Evolutionary conservation across 768 basidiomycete species (phyloP).

Genomic region (Termitomyces heimii): DNA sequence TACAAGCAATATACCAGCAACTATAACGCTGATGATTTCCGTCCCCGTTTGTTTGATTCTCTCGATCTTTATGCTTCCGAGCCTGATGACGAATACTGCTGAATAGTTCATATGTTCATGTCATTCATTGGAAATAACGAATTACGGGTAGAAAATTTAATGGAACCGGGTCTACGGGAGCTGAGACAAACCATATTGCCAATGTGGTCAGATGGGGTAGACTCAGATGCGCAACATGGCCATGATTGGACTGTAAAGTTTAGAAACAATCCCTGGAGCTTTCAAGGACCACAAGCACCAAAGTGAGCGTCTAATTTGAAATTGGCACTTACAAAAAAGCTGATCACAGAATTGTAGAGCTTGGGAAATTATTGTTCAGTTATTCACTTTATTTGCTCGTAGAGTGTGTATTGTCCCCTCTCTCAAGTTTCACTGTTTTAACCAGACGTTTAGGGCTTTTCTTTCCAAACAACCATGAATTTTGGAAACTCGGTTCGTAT

Average conservation of each 20-base stretch:
- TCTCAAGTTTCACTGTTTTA: conserved; percentile 4
- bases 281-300: conserved; percentile 45
- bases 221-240: conserved; percentile 34
- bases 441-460: conserved; percentile 49
- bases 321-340: neutral
- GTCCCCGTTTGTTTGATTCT: conserved; percentile 23
- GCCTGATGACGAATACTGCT: conserved; percentile 5
- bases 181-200: conserved; percentile 50
- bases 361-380: conserved; percentile 50
- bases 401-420: conserved; percentile 35
- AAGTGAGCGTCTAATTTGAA: conserved; percentile 32
- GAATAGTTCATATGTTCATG: conserved; percentile 66
- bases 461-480: conserved; percentile 61
- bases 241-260: conserved; percentile 60
- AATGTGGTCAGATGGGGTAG: conserved; percentile 65
- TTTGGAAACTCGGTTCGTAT: conserved; percentile 45
- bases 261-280: conserved; percentile 61
- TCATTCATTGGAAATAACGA: conserved; percentile 63
- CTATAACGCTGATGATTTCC: conserved; percentile 17
- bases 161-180: conserved; percentile 48
- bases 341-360: conserved; percentile 32
- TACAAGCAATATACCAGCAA: conserved; percentile 6
- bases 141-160: conserved; percentile 49
- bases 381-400: conserved; percentile 56
- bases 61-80: conserved; percentile 1